Conservation (phyloP, 2,329 filamentous ascomycete species). For the Aureobasidium sp. region DNA sequence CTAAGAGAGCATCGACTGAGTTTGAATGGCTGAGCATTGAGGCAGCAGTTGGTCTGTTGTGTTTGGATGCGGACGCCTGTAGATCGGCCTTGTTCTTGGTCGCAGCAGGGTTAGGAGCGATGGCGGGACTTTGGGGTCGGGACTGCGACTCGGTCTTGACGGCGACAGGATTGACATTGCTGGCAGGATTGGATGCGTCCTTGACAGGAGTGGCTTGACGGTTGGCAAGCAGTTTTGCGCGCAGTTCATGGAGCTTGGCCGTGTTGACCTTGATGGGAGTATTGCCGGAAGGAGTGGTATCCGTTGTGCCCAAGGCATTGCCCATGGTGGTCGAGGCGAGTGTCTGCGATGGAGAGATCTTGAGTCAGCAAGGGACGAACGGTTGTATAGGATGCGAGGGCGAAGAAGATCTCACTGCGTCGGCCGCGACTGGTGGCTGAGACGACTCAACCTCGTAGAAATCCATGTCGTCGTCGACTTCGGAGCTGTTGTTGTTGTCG, state of each 20-base stretch:
- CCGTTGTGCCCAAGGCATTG: neutral
- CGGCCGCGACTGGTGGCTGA: neutral
- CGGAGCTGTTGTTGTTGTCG: neutral
- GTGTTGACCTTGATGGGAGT: neutral
- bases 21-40: constrained; percentile 2
- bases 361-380: neutral
- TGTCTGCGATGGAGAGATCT: neutral
- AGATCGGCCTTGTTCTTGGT: neutral
- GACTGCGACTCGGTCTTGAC: neutral
- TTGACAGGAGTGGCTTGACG: neutral
- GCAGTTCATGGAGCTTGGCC: constrained; percentile 5
- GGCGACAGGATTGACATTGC: neutral
- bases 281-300: neutral
- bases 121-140: neutral
- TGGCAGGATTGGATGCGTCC: neutral
- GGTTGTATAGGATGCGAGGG: neutral
- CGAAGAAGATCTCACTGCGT: neutral
- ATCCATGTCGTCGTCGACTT: constrained; percentile 4
- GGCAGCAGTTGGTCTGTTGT: constrained; percentile 3
- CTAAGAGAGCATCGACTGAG: constrained; percentile 21
- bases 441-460: neutral
- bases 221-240: constrained; percentile 1
- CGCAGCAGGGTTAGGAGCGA: neutral
- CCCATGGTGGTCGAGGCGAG: neutral
- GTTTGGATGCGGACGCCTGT: neutral